Evolutionary conservation across 176 grass and related monocot genomes (phyloP).

Genomic region (Eragrostis nindensis): DNA sequence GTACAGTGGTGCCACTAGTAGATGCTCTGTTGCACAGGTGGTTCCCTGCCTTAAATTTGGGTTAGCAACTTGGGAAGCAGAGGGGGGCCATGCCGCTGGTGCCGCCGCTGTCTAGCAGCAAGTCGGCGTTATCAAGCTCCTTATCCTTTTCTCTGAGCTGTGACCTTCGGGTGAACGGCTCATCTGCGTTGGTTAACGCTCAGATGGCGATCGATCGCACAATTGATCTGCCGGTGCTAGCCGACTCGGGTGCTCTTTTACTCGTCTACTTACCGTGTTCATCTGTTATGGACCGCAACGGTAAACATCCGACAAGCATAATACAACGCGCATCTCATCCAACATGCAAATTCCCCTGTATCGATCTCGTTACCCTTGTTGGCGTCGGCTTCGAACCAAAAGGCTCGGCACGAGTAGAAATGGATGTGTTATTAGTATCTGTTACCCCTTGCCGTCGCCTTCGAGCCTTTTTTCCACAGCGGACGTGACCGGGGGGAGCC

Average conservation of each 20-base stretch:
- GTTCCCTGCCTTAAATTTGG: not conserved
- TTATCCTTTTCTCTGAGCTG: not conserved
- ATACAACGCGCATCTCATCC: not conserved
- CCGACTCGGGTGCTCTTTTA: not conserved
- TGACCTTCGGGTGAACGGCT: not conserved
- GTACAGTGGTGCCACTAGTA: too few species aligned
- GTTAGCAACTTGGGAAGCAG: slow-evolving; percentile 9
- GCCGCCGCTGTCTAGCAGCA: not conserved
- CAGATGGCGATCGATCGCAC: not conserved
- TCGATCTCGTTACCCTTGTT: too few species aligned
- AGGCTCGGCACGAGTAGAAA: too few species aligned
- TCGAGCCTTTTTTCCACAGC: not conserved
- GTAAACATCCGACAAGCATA: too few species aligned
- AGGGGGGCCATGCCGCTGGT: too few species aligned
- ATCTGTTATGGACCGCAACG: not conserved
- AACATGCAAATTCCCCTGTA: not conserved
- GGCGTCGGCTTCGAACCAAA: too few species aligned
- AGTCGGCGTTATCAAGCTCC: not conserved
- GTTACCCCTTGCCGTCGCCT: not conserved
- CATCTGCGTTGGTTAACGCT: not conserved
- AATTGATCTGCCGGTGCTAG: not conserved
- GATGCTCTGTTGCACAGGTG: not conserved
- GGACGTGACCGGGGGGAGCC: not conserved
- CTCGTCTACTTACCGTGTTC: not conserved
- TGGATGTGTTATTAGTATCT: too few species aligned